Evolutionary conservation across 1,284 basidiomycete genomes (phyloP).

Genomic region (Puccinia novopanici): DNA sequence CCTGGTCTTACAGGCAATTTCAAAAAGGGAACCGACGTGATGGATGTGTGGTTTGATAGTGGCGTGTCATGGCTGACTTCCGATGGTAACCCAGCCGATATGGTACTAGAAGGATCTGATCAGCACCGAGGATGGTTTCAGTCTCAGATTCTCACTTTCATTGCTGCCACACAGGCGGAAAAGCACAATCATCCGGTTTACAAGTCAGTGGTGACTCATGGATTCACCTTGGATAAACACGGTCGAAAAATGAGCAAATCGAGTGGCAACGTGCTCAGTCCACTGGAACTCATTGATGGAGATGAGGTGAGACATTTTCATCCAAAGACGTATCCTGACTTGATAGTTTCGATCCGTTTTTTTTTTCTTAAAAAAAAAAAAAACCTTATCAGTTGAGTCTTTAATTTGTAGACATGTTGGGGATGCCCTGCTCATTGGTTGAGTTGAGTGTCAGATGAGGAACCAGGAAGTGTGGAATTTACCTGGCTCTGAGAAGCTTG

Average conservation of each 20-base stretch:
- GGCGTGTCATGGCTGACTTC: slow-evolving; percentile 92
- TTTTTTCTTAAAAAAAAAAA: not conserved
- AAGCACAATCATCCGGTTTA: slow-evolving; percentile 62
- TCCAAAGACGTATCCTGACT: not conserved
- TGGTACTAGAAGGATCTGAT: slow-evolving; percentile 93
- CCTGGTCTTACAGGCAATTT: slow-evolving; percentile 65
- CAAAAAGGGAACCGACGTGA: slow-evolving; percentile 83
- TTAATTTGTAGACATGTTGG: no score
- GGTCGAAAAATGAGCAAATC: slow-evolving; percentile 99
- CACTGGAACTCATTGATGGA: slow-evolving; percentile 76
- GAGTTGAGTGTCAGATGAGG: slow-evolving; percentile 70
- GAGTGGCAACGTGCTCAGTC: slow-evolving; percentile 85
- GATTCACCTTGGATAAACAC: slow-evolving; percentile 88
- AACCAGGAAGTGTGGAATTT: no score
- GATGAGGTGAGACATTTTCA: slow-evolving; percentile 65
- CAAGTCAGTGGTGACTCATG: slow-evolving; percentile 83
- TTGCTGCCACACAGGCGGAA: slow-evolving; percentile 61
- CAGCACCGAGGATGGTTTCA: slow-evolving; percentile 99
- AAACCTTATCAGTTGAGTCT: no score
- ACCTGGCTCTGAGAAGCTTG: no score
- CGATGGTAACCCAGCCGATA: slow-evolving; percentile 68
- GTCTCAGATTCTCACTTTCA: slow-evolving; percentile 81
- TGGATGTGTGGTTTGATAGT: slow-evolving; percentile 99
- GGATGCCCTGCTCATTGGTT: no score
- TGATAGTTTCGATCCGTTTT: not conserved